Evolutionary conservation across 768 basidiomycete species (phyloP).

Genomic region (Pisolithus tinctorius): DNA sequence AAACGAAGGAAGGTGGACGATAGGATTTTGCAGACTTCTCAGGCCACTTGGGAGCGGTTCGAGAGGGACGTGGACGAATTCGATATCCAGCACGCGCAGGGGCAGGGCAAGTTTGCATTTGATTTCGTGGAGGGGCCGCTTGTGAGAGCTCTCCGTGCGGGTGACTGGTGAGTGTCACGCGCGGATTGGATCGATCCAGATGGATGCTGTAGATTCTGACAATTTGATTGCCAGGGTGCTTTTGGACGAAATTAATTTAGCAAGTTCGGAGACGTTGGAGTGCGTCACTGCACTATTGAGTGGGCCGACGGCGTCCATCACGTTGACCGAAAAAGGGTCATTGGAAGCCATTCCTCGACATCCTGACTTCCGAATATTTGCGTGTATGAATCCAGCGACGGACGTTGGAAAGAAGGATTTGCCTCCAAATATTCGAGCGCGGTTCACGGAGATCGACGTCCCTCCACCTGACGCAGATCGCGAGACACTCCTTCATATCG

Average conservation of each 20-base stretch:
- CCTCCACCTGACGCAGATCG: constrained; percentile 89
- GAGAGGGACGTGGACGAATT: constrained; percentile 68
- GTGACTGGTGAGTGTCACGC: constrained; percentile 70
- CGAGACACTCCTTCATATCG: constrained; percentile 82
- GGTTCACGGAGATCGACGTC: constrained; percentile 95
- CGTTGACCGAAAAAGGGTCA: constrained; percentile 88
- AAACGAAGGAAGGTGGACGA: constrained; percentile 65
- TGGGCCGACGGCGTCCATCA: constrained; percentile 81
- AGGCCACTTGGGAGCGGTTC: constrained; percentile 60
- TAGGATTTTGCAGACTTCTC: constrained; percentile 36
- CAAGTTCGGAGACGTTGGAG: constrained; percentile 90
- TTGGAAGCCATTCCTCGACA: constrained; percentile 87
- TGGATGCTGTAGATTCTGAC: constrained; percentile 1
- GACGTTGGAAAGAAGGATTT: constrained; percentile 98
- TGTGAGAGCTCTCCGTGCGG: constrained; percentile 80
- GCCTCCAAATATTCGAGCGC: constrained; percentile 79
- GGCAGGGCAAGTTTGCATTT: constrained; percentile 87
- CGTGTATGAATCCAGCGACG: constrained; percentile 99
- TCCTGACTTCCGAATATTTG: constrained; percentile 92
- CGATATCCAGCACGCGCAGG: constrained; percentile 82
- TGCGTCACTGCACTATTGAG: constrained; percentile 85
- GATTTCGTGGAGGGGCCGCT: constrained; percentile 94
- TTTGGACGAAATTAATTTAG: constrained; percentile 94
- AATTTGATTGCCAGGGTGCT: constrained; percentile 57
- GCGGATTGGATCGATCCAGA: background rate